Conservation (phyloP, 2,329 filamentous ascomycete species). For the Graphium sp. region DNA sequence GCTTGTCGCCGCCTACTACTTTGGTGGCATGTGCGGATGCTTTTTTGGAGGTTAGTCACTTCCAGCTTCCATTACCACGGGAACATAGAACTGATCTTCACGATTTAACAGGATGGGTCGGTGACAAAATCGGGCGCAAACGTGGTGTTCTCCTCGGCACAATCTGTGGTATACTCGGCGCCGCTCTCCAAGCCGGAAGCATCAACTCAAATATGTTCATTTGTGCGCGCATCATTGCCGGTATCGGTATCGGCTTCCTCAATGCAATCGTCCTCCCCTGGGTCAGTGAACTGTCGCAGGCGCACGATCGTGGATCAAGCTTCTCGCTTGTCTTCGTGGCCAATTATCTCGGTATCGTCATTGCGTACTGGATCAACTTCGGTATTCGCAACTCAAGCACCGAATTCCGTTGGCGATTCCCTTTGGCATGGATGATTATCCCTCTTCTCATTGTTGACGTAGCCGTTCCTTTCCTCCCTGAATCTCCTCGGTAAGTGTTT, state of each 20-base stretch:
- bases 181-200: conserved; percentile 25
- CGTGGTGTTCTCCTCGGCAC: conserved; percentile 25
- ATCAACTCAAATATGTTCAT: conserved; percentile 29
- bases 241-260: conserved; percentile 31
- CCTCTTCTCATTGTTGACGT: conserved; percentile 20
- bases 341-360: conserved; percentile 31
- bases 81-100: conserved; percentile 4
- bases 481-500: conserved; percentile 20
- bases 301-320: conserved; percentile 25
- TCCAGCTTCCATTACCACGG: too few species aligned
- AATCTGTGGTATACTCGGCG: conserved; percentile 28
- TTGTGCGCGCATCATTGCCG: conserved; percentile 29
- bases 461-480: conserved; percentile 23
- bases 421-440: conserved; percentile 20
- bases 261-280: conserved; percentile 30
- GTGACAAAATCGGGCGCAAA: conserved; percentile 33
- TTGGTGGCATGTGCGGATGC: conserved; percentile 31
- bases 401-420: conserved; percentile 18
- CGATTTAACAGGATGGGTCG: conserved; percentile 18
- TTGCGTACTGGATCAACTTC: conserved; percentile 21
- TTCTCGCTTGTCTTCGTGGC: conserved; percentile 32
- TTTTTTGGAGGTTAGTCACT: conserved; percentile 21
- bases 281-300: conserved; percentile 27
- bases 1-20: conserved; percentile 33
- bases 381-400: conserved; percentile 12